Evolutionary conservation across 1,139 yeast species (phyloP).

Genomic region (Sugiyamaella xylanicola): DNA sequence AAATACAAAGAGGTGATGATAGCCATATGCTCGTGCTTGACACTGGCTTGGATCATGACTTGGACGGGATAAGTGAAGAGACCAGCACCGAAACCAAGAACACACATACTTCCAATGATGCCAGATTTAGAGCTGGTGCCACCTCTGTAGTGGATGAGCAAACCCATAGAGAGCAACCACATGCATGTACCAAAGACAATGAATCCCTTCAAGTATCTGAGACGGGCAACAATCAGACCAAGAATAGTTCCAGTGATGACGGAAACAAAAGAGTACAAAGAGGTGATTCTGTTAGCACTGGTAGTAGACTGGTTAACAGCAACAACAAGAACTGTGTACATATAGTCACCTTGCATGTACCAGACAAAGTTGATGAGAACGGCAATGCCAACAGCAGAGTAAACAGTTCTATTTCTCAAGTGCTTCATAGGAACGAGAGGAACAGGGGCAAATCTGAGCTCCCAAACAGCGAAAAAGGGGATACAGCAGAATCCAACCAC

Average conservation of each 20-base stretch:
- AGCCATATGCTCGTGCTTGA: conserved; percentile 55
- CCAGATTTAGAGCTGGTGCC: conserved; percentile 54
- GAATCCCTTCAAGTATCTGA: conserved; percentile 60
- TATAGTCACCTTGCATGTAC: conserved; percentile 69
- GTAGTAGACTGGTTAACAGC: conserved; percentile 59
- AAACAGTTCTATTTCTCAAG: conserved; percentile 66
- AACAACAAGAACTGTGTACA: conserved; percentile 65
- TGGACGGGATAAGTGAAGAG: conserved; percentile 69
- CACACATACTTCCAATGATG: conserved; percentile 64
- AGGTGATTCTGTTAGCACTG: conserved; percentile 67
- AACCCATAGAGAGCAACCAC: conserved; percentile 63
- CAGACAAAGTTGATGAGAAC: conserved; percentile 58
- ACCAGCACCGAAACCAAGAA: conserved; percentile 74
- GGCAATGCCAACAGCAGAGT: conserved; percentile 61
- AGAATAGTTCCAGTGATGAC: conserved; percentile 62
- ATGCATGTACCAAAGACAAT: conserved; percentile 57
- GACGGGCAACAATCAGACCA: conserved; percentile 54
- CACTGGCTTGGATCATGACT: conserved; percentile 63
- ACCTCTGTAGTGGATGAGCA: conserved; percentile 61
- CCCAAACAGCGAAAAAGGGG: conserved; percentile 60
- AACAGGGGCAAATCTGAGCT: conserved; percentile 50
- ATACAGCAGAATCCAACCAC: conserved; percentile 62
- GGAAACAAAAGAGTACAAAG: conserved; percentile 65
- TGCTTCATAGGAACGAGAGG: conserved; percentile 64
- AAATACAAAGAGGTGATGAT: conserved; percentile 49